Evolutionary conservation across 768 basidiomycete species (phyloP).

Genomic region (Xanthoconium purpureum): DNA sequence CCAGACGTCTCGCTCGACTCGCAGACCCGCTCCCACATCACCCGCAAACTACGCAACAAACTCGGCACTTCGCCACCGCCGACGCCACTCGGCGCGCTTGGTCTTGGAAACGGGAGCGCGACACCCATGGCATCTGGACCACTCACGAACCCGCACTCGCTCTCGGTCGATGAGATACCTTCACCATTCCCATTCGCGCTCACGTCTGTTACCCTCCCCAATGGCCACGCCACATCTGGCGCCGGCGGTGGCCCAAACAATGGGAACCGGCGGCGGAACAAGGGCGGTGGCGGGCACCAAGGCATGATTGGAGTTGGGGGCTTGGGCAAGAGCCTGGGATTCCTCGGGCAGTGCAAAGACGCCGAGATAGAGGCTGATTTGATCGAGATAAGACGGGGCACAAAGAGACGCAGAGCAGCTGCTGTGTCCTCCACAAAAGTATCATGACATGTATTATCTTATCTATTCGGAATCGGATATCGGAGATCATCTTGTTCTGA

Average conservation of each 20-base stretch:
- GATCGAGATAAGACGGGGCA: constrained; percentile 73
- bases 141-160: constrained; percentile 78
- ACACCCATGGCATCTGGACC: constrained; percentile 68
- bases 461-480: constrained; percentile 25
- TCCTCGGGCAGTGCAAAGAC: constrained; percentile 60
- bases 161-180: constrained; percentile 81
- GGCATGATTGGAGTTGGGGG: constrained; percentile 58
- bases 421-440: constrained; percentile 32
- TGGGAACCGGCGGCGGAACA: constrained; percentile 41
- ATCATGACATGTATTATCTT: constrained; percentile 29
- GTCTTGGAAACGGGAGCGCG: constrained; percentile 37
- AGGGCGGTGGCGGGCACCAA: constrained; percentile 52
- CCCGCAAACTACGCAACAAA: constrained; percentile 82
- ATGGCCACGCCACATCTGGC: constrained; percentile 32
- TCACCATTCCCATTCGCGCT: constrained; percentile 81
- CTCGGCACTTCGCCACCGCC: constrained; percentile 75
- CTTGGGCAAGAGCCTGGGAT: constrained; percentile 67
- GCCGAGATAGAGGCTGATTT: constrained; percentile 72
- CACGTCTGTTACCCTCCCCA: constrained; percentile 48
- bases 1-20: constrained; percentile 74
- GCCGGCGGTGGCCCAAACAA: constrained; percentile 41
- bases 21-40: constrained; percentile 75
- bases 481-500: constrained; percentile 15
- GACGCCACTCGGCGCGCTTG: constrained; percentile 52
- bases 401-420: constrained; percentile 48